phyloP scores from a whole-genome alignment of 192 early-diverging fungal genomes.

The Coemansia sp. region DNA sequence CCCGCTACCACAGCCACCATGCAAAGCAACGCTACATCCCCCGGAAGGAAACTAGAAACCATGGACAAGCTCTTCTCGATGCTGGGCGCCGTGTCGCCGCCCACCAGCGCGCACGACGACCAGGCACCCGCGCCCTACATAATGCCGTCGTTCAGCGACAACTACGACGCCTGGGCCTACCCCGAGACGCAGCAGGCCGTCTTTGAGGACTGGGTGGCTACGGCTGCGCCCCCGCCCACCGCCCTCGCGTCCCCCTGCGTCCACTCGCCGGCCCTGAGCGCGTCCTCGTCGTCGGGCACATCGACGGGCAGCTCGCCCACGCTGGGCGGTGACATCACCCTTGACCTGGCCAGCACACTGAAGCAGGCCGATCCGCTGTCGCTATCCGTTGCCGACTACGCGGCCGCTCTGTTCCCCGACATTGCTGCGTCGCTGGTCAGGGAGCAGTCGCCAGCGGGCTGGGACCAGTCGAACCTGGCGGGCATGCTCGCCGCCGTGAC shows the following conservation, averaged over 20 bases:
- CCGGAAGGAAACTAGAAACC: conserved; percentile 15
- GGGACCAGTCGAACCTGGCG: conserved; percentile 2
- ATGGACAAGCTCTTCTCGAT: conserved; percentile 45
- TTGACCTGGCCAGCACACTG: conserved; percentile 35
- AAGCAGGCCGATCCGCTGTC: conserved; percentile 10
- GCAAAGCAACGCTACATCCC: background rate
- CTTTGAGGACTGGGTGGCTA: conserved; percentile 41
- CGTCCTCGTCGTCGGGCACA: conserved; percentile 12
- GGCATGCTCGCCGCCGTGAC: conserved; percentile 3
- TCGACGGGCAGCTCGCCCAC: conserved; percentile 36
- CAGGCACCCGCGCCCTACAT: conserved; percentile 26
- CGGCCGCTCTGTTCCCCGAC: conserved; percentile 39
- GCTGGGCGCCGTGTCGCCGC: conserved; percentile 16
- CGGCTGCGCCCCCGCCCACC: conserved; percentile 34
- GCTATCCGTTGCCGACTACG: conserved; percentile 35
- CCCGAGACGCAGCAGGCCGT: conserved; percentile 43
- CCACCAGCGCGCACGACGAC: too few relatives aligned
- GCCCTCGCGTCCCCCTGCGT: conserved; percentile 28
- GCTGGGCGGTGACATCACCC: conserved; percentile 23
- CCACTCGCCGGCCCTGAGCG: conserved; percentile 24
- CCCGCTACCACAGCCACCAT: conserved; percentile 11
- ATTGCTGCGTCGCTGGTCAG: conserved; percentile 17
- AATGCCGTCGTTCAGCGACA: conserved; percentile 38
- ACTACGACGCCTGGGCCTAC: conserved; percentile 41
- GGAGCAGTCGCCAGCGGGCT: conserved; percentile 8